Evolutionary conservation across 2,329 filamentous ascomycete species (phyloP).

Genomic region (Camptophora hylomeconis): DNA sequence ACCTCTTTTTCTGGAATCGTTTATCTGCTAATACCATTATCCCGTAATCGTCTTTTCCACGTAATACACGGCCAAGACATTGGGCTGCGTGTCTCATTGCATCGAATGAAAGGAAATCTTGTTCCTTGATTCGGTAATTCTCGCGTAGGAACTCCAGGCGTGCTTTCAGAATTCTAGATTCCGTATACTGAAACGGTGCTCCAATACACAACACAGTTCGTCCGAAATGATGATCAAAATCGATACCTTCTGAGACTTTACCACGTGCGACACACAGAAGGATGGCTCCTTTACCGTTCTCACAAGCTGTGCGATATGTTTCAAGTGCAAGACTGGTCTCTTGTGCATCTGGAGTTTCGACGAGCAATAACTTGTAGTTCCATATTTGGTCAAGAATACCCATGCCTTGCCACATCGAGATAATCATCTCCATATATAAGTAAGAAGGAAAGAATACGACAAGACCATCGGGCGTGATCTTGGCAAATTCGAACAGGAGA

Average conservation of each 20-base stretch:
- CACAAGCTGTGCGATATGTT: conserved; percentile 93
- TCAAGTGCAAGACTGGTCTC: conserved; percentile 92
- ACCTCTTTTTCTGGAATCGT: conserved; percentile 81
- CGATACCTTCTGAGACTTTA: conserved; percentile 95
- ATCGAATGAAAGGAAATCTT: conserved; percentile 96
- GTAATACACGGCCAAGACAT: conserved; percentile 82
- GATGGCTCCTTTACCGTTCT: conserved; percentile 87
- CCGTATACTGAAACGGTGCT: conserved; percentile 96
- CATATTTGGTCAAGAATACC: conserved; percentile 93
- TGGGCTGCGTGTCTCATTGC: conserved; percentile 98
- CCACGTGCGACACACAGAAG: conserved; percentile 90
- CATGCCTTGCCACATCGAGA: conserved; percentile 99
- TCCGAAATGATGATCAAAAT: conserved; percentile 98
- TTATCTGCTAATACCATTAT: conserved; percentile 97
- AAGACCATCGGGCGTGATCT: conserved; percentile 89
- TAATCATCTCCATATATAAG: conserved; percentile 98
- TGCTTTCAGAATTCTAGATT: conserved; percentile 91
- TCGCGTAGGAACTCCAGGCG: conserved; percentile 92
- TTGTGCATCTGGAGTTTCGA: conserved; percentile 94
- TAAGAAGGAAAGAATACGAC: conserved; percentile 99
- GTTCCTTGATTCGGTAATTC: conserved; percentile 91
- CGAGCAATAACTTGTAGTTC: conserved; percentile 97
- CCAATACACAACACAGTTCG: conserved; percentile 92
- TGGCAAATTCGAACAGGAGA: conserved; percentile 85
- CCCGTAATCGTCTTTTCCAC: conserved; percentile 98